A percentile compares a stretch with the other conserved stretches of the same genome.
phyloP scores from a whole-genome alignment of 2,329 filamentous ascomycete genomes.

The Alternaria triticina region DNA sequence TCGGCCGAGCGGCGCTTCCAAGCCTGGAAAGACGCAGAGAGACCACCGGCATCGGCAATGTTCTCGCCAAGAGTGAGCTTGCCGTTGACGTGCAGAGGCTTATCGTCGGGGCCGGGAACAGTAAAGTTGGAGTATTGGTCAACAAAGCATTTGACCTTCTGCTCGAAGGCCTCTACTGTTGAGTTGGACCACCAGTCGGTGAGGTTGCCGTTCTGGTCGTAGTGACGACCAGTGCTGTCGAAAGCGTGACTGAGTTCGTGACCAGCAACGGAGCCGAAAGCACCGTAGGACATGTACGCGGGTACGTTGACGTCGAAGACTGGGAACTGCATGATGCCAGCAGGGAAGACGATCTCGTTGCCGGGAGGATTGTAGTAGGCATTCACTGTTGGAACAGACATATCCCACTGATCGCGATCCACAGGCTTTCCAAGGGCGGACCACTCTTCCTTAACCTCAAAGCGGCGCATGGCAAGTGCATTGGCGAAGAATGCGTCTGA shows the following conservation, averaged over 20 bases:
- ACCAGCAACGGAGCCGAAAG: constrained; percentile 70
- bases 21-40: constrained; percentile 67
- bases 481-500: constrained; percentile 65
- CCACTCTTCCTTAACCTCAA: constrained; percentile 61
- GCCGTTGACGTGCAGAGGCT: constrained; percentile 68
- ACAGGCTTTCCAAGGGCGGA: constrained; percentile 65
- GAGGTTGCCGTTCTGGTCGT: constrained; percentile 68
- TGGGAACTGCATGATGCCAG: constrained; percentile 72
- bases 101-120: constrained; percentile 62
- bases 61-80: constrained; percentile 71
- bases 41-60: constrained; percentile 72
- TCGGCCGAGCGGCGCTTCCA: constrained; percentile 66
- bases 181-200: constrained; percentile 71
- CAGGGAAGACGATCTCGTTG: constrained; percentile 74
- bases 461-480: constrained; percentile 57
- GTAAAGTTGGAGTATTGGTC: constrained; percentile 70
- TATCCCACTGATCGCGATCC: constrained; percentile 65
- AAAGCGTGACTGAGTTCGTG: constrained; percentile 76
- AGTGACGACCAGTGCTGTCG: constrained; percentile 69
- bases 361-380: constrained; percentile 69
- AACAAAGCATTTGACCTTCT: constrained; percentile 69
- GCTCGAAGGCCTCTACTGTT: constrained; percentile 64
- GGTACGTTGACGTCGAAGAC: constrained; percentile 69
- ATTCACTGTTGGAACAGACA: constrained; percentile 65
- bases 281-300: constrained; percentile 71